Evolutionary conservation across 108 stramenopile genomes (phyloP).

Genomic region (Cyclotella kingstonii): DNA sequence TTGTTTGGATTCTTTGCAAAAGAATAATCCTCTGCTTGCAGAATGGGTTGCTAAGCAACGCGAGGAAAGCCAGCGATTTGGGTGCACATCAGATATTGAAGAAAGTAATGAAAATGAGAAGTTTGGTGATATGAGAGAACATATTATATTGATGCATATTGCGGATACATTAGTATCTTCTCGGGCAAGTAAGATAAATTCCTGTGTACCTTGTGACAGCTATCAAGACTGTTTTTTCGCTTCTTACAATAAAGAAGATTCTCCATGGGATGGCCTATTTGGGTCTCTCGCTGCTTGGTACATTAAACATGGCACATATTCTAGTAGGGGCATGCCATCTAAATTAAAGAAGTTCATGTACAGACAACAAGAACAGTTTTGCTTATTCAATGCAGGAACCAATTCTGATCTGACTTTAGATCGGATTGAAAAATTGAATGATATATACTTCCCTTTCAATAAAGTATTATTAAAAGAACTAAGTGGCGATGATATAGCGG

Average conservation of each 20-base stretch:
- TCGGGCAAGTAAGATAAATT: slow-evolving; percentile 5
- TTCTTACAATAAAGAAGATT: slow-evolving; percentile 14
- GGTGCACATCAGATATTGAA: not conserved
- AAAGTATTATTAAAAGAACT: slow-evolving; percentile 12
- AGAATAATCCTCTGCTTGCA: slow-evolving; percentile 14
- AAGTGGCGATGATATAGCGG: slow-evolving; percentile 12
- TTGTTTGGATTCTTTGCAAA: slow-evolving; percentile 19
- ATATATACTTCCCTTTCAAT: slow-evolving; percentile 28
- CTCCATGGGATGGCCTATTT: slow-evolving; percentile 25
- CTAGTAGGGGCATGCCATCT: slow-evolving; percentile 25
- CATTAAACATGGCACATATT: slow-evolving; percentile 27
- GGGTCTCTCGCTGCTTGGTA: slow-evolving; percentile 28
- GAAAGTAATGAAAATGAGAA: not conserved
- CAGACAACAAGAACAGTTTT: slow-evolving; percentile 31
- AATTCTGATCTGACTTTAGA: slow-evolving; percentile 26
- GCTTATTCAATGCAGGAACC: slow-evolving; percentile 16
- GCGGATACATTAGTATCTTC: slow-evolving; percentile 16
- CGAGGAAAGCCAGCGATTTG: not conserved
- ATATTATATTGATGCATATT: slow-evolving; percentile 10
- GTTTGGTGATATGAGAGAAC: slow-evolving; percentile 12
- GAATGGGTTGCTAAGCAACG: slow-evolving; percentile 30
- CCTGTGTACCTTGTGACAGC: slow-evolving; percentile 6
- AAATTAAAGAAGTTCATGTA: slow-evolving; percentile 33
- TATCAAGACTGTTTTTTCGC: not conserved
- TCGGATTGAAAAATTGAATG: slow-evolving; percentile 22